Base-by-base conservation (phyloP, 2,329 filamentous ascomycete species). In the Hymenotorrendiella dingleyae region DNA sequence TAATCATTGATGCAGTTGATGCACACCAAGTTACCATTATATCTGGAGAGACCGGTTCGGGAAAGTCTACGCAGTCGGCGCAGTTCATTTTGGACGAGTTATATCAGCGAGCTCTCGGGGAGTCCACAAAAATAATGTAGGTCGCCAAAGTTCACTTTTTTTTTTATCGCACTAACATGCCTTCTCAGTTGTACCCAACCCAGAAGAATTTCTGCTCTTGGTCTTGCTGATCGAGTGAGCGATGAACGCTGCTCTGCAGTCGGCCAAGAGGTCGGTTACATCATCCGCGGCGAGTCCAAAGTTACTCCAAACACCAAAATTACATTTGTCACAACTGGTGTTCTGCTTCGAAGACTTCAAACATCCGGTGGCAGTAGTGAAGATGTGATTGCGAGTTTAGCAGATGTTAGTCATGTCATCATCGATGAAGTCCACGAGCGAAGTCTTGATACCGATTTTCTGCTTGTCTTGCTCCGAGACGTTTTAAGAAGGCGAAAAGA, bases 361-460 rank as follows among this genome's bases (percentile, higher is more conserved):
- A 93, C 86, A 0, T 90, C 87, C 4, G 87, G 88, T 37, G 86
- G 86, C 5, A 76, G 79, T 22, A 78, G 84, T 10, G 83, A 90
- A 19, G 87, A 94, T 58, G 81, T 95, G 1, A 76, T 86, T 40
- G 77, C 83, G 16, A 87, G 89, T 28, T 66, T 98, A 35, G 85
- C 86, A 5, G 87, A 96, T 63, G 83, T 98, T 49, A 96, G 86
- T 54, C 93, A 98, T 61, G 80, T 98, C 6, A 85, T 97, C 14
- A 89, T 97, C 33, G 91, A 98, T 61, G 91, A 98, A 64, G 91
- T 97, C 3, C 91, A 98, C 67, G 91, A 98, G 64, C 80, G 91
- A 42, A 94, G 87, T 65, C 70, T 98, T 8, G 93, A 97, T 59
- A 96, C 90, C 0, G 91, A 98, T 62, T 96, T 98, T 59, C 70